Percentiles rank a stretch among this genome's conserved stretches.
Evolutionary conservation across 1,284 basidiomycete species (phyloP).

Genomic region (Trichosporon faecale): DNA sequence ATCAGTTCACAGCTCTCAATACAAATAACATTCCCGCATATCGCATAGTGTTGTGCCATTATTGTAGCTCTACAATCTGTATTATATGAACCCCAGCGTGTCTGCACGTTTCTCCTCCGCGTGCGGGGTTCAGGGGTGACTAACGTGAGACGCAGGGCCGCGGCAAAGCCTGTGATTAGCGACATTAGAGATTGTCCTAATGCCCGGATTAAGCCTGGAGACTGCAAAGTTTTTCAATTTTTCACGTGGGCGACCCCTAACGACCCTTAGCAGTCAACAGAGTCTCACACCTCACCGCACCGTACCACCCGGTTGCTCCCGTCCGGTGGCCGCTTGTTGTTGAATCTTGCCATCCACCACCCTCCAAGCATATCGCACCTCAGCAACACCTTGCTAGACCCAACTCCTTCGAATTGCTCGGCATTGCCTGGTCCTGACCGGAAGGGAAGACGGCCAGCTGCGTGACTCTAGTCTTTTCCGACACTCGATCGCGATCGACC

Average conservation of each 20-base stretch:
- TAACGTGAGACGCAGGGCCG: not conserved
- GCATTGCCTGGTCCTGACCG: slow-evolving; percentile 1
- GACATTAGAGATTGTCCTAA: not conserved
- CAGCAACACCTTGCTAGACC: not conserved
- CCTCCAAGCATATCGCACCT: slow-evolving; percentile 1
- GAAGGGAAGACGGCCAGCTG: slow-evolving; percentile 3
- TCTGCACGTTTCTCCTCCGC: not conserved
- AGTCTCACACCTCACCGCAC: not conserved
- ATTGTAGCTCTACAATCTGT: slow-evolving; percentile 5
- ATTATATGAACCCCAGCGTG: not conserved
- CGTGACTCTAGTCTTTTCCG: not conserved
- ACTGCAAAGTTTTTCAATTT: slow-evolving; percentile 6
- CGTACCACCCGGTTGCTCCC: slow-evolving; percentile 3
- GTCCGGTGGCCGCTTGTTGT: slow-evolving; percentile 10
- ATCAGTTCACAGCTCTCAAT: not conserved
- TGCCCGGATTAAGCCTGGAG: not conserved
- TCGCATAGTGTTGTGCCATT: not conserved
- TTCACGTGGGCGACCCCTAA: slow-evolving; percentile 4
- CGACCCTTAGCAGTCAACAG: slow-evolving; percentile 2
- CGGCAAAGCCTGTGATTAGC: not conserved
- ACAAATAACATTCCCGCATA: not conserved
- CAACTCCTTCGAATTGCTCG: not conserved
- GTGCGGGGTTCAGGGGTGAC: not conserved
- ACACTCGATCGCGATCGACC: not conserved
- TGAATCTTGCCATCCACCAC: slow-evolving; percentile 7